These are phyloP conservation scores for Cinnamomum micranthum DNA, from an alignment of 164 flowering plant genomes.

Conservation along the genomic window DNA sequence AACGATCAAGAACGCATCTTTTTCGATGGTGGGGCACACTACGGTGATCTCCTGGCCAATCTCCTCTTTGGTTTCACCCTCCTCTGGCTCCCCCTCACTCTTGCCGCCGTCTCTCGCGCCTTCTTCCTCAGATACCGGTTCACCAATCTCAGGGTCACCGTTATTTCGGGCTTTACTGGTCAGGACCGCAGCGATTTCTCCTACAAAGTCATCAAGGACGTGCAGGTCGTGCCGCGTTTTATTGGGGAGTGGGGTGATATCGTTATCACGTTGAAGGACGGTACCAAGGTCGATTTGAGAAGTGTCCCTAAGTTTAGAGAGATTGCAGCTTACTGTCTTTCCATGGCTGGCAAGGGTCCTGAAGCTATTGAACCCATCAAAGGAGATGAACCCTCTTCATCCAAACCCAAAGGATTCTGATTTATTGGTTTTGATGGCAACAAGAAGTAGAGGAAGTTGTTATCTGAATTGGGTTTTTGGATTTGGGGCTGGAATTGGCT, in stretches of 20 bases:
- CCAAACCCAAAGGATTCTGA: too few species aligned
- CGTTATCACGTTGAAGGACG: constrained; percentile 78
- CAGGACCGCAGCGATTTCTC: constrained; percentile 85
- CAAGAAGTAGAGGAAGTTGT: too few species aligned
- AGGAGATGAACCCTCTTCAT: too few species aligned
- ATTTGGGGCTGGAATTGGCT: too few species aligned
- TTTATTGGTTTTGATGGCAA: too few species aligned
- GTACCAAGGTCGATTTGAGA: constrained; percentile 83
- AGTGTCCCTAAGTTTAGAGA: constrained; percentile 95
- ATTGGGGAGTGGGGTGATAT: constrained; percentile 98
- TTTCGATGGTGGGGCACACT: constrained; percentile 97
- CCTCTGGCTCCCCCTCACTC: constrained; percentile 80
- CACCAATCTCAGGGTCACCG: constrained; percentile 85
- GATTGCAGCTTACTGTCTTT: constrained; percentile 72
- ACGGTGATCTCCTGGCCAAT: constrained; percentile 82
- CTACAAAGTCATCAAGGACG: constrained; percentile 75
- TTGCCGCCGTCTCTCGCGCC: constrained; percentile 85
- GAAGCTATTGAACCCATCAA: background rate
- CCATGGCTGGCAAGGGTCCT: constrained; percentile 59
- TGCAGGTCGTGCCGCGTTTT: constrained; percentile 91
- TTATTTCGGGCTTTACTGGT: constrained; percentile 88
- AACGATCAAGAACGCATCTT: constrained; percentile 48
- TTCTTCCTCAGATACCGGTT: constrained; percentile 84
- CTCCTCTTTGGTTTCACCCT: constrained; percentile 89
- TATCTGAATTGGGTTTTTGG: too few species aligned